Evolutionary conservation across 768 basidiomycete species (phyloP), one percentile per base, ranked within the genome.

Genomic region (Kwoniella pini): DNA sequence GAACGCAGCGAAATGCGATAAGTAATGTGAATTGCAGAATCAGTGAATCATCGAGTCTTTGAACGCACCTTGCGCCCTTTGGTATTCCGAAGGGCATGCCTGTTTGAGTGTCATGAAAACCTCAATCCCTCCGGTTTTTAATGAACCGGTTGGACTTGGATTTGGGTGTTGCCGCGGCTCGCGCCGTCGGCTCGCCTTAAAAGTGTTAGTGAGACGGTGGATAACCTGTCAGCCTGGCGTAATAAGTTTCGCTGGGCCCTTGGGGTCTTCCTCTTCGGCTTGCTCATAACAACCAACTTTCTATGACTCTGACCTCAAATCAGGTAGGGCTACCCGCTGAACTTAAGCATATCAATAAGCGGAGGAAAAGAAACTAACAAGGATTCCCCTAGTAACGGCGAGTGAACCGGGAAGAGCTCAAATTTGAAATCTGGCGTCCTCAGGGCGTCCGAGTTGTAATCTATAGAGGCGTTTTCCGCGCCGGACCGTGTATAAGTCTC

Each of bases 341-440:
- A 87, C 85, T 87, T 87, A 87, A 87, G 87, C 86, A 87, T 87
- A 87, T 87, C 85, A 88, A 86, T 87, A 87, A 88, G 87, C 84
- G 84, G 86, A 87, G 87, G 87, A 87, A 87, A 88, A 88, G 87
- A 87, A 88, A 88, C 86, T 87, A 88, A 88, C 87, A 84, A 86
- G 86, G 87, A 87, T 87, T 88, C 85, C 87, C 85, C 83, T 85
- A 87, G 87, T 87, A 87, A 85, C 87, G 85, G 86, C 85, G 84
- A 87, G 87, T 86, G 87, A 87, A 88, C 84, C 81, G 84, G 86
- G 85, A 88, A 84, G 80, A 86, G 85, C 86, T 87, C 86, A 87
- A 87, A 86, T 86, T 87, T 86, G 81, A 82, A 87, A 87, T 86
- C 86, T 86, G 86, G 83, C 81, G 72, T 82, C 80, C 81, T 79